phyloP scores from a whole-genome alignment of 1,139 yeast species.

The Hansenula anomala region DNA sequence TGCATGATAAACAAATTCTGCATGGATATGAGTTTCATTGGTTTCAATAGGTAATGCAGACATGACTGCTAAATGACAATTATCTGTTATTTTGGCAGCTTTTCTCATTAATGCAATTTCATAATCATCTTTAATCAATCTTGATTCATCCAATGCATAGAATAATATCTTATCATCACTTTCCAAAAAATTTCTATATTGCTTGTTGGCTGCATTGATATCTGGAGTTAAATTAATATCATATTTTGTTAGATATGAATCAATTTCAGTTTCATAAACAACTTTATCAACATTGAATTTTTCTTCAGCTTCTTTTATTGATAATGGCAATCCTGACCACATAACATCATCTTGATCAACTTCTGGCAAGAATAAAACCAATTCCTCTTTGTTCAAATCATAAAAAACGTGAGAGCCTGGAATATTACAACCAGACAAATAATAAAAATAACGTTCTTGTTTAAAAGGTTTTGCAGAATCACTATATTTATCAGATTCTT shows the following conservation, averaged over 20 bases:
- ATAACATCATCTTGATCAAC: slow-evolving; percentile 85
- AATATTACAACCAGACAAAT: slow-evolving; percentile 78
- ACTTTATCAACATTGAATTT: slow-evolving; percentile 82
- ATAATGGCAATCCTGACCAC: slow-evolving; percentile 92
- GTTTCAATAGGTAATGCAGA: slow-evolving; percentile 83
- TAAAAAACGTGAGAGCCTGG: slow-evolving; percentile 74
- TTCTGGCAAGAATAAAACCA: slow-evolving; percentile 74
- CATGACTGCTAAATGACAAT: slow-evolving; percentile 89
- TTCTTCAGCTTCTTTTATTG: slow-evolving; percentile 56
- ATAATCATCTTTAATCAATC: slow-evolving; percentile 77
- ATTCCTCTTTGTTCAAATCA: slow-evolving; percentile 44
- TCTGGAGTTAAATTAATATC: slow-evolving; percentile 34
- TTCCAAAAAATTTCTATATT: slow-evolving; percentile 31
- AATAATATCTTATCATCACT: slow-evolving; percentile 47
- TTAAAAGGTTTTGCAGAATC: slow-evolving; percentile 78
- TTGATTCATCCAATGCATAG: slow-evolving; percentile 79
- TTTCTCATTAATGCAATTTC: slow-evolving; percentile 73
- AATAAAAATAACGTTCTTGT: slow-evolving; percentile 87
- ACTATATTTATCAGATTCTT: slow-evolving; percentile 65
- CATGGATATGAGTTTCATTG: slow-evolving; percentile 89
- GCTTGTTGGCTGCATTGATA: slow-evolving; percentile 23
- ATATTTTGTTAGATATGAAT: slow-evolving; percentile 25
- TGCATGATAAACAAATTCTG: slow-evolving; percentile 91
- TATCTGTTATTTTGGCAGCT: slow-evolving; percentile 82
- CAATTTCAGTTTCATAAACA: slow-evolving; percentile 48